Conservation (phyloP, 768 basidiomycete species). For the Nidula microcarpa region DNA sequence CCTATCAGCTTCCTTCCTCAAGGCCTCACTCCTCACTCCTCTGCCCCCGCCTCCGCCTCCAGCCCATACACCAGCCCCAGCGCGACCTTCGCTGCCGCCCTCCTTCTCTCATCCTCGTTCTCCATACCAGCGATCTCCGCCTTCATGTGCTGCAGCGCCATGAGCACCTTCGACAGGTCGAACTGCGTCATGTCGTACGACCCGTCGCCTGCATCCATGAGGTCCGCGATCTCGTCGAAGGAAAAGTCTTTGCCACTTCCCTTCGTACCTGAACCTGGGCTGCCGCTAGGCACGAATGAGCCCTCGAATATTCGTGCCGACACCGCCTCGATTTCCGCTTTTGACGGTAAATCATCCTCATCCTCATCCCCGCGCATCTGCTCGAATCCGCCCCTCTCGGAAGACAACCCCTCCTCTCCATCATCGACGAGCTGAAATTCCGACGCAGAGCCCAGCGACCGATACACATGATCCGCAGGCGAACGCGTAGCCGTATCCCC, state of each 20-base stretch:
- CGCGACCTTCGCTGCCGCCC: slow-evolving; percentile 69
- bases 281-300: neutral
- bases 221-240: neutral
- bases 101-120: slow-evolving; percentile 58
- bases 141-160: slow-evolving; percentile 65
- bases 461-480: slow-evolving; percentile 28
- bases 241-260: neutral
- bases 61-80: slow-evolving; percentile 73
- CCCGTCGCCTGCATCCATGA: neutral
- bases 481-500: neutral
- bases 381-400: slow-evolving; percentile 4
- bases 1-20: too few relatives aligned
- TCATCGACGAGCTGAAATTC: slow-evolving; percentile 49
- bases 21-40: slow-evolving; percentile 1
- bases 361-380: neutral
- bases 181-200: slow-evolving; percentile 45
- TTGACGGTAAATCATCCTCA: slow-evolving; percentile 39
- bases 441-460: slow-evolving; percentile 54
- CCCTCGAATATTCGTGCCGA: slow-evolving; percentile 49
- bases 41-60: slow-evolving; percentile 16
- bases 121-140: slow-evolving; percentile 69
- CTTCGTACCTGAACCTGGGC: neutral
- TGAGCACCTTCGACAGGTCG: slow-evolving; percentile 60
- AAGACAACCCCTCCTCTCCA: slow-evolving; percentile 9
- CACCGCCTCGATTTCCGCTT: slow-evolving; percentile 44